Percentiles rank a stretch among this genome's conserved stretches.
These are phyloP conservation scores for Kodamaea kakaduensis DNA, from an alignment of 805 yeast species.

Conservation along the genomic window DNA sequence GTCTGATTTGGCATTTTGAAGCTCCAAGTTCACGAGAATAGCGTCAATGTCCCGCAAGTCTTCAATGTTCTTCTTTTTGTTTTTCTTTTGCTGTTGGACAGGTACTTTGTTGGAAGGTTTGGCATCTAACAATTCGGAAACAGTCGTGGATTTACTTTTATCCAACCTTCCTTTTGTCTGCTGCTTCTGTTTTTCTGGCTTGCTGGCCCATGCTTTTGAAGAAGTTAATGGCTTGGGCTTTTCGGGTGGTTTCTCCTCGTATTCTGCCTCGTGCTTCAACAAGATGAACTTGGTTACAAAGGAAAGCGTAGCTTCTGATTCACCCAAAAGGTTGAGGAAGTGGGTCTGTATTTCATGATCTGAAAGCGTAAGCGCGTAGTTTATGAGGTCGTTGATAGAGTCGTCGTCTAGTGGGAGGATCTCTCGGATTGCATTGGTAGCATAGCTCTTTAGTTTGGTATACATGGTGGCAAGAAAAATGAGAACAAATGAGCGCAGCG, in stretches of 20 bases:
- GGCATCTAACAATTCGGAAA: slow-evolving; percentile 44
- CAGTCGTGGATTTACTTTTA: slow-evolving; percentile 30
- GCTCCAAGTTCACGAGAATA: slow-evolving; percentile 52
- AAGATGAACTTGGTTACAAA: slow-evolving; percentile 45
- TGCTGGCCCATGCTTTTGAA: slow-evolving; percentile 5
- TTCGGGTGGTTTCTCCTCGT: slow-evolving; percentile 2
- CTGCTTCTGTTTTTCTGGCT: slow-evolving; percentile 7
- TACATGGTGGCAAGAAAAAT: no score
- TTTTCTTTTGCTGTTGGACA: slow-evolving; percentile 26
- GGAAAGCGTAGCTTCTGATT: slow-evolving; percentile 47
- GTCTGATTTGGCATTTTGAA: slow-evolving; percentile 14
- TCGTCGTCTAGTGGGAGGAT: slow-evolving; percentile 59
- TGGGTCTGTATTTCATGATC: slow-evolving; percentile 49
- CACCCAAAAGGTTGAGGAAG: slow-evolving; percentile 54
- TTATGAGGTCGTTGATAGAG: slow-evolving; percentile 50
- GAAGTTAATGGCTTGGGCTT: slow-evolving; percentile 10
- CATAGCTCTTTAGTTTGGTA: slow-evolving; percentile 23
- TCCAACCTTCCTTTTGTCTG: slow-evolving; percentile 12
- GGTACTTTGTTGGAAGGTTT: slow-evolving; percentile 29
- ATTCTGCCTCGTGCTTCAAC: slow-evolving; percentile 31
- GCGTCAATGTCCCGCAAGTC: slow-evolving; percentile 61
- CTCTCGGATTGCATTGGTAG: slow-evolving; percentile 23
- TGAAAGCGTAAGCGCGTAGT: slow-evolving; percentile 46
- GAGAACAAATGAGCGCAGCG: no score
- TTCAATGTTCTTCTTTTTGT: slow-evolving; percentile 46